Evolutionary conservation across 192 early-diverging fungal genomes (phyloP).

Genomic region (Coemansia sp.): DNA sequence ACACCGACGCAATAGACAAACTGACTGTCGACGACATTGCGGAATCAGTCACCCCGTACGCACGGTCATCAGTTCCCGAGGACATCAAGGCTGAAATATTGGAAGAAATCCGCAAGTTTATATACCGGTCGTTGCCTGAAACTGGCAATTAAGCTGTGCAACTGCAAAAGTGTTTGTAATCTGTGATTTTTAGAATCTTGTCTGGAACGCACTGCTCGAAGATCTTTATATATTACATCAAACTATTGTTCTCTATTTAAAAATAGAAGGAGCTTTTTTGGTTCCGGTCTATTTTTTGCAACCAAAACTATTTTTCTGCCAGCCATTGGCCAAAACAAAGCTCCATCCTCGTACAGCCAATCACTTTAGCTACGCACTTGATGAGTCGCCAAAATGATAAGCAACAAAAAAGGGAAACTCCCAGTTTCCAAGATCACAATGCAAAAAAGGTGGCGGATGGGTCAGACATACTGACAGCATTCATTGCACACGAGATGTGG

Average conservation of each 20-base stretch:
- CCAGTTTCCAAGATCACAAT: background rate
- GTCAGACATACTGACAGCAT: background rate
- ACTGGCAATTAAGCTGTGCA: background rate
- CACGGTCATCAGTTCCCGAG: conserved; percentile 40
- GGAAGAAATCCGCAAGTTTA: conserved; percentile 46
- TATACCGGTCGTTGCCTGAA: conserved; percentile 44
- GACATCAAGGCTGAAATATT: conserved; percentile 49
- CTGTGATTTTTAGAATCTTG: no score
- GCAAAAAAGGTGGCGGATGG: background rate
- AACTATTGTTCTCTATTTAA: no score
- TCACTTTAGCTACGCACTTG: background rate
- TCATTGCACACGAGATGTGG: background rate
- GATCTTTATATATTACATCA: no score
- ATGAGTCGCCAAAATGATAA: background rate
- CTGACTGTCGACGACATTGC: conserved; percentile 49
- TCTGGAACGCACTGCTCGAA: no score
- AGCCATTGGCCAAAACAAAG: background rate
- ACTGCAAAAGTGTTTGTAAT: background rate
- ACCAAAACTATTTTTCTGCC: no score
- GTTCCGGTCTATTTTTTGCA: no score
- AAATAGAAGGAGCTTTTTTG: no score
- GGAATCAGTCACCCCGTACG: conserved; percentile 48
- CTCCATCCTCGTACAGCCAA: background rate
- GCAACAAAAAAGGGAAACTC: background rate
- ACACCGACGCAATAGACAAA: conserved; percentile 21